A percentile compares a stretch with the other conserved stretches of the same genome.
phyloP scores from a whole-genome alignment of 805 yeast genomes.

The Phaffomyces opuntiae region DNA sequence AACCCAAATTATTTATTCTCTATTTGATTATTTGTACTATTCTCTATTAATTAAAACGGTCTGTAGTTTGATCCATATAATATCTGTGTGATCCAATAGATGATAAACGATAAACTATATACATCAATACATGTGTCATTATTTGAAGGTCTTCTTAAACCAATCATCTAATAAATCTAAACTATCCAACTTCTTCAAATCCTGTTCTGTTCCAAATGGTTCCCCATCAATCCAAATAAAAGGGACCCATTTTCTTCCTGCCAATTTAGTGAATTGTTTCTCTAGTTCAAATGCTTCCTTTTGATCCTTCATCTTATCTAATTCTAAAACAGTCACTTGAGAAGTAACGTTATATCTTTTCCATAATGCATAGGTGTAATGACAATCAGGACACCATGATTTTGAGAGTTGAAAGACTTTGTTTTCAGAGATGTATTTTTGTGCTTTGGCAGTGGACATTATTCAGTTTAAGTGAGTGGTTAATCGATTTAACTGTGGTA shows the following conservation, averaged over 20 bases:
- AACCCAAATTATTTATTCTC: background rate
- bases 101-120: no score
- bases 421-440: slow-evolving; percentile 37
- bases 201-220: slow-evolving; percentile 50
- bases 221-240: slow-evolving; percentile 55
- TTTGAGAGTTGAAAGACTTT: slow-evolving; percentile 55
- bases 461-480: no score
- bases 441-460: slow-evolving; percentile 27
- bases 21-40: slow-evolving; percentile 10
- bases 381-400: slow-evolving; percentile 78
- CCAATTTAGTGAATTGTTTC: slow-evolving; percentile 45
- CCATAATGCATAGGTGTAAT: slow-evolving; percentile 52
- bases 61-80: no score
- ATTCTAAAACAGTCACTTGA: slow-evolving; percentile 50
- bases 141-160: slow-evolving; percentile 6
- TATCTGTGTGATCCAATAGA: no score
- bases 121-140: no score
- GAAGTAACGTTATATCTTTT: slow-evolving; percentile 42
- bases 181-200: slow-evolving; percentile 28
- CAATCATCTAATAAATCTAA: slow-evolving; percentile 18
- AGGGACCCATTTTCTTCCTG: slow-evolving; percentile 66
- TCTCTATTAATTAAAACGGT: no score
- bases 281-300: slow-evolving; percentile 47
- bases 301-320: slow-evolving; percentile 43
- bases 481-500: no score